A percentile compares a stretch with the other conserved stretches of the same genome.
Conservation (phyloP, 257 asterid genomes). For the Orobanche coerulescens region DNA sequence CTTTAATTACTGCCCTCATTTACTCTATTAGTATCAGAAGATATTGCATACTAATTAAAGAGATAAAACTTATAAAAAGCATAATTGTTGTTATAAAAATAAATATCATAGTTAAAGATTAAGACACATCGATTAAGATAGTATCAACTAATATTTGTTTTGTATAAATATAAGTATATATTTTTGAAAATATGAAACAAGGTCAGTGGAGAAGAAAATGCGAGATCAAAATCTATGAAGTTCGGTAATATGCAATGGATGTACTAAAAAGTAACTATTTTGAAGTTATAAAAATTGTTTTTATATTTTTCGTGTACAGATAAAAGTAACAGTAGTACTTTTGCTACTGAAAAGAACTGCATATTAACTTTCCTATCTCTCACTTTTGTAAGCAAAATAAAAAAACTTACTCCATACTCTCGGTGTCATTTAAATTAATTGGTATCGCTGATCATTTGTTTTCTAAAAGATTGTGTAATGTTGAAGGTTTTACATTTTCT, state of each 20-base stretch:
- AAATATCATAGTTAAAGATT: background rate
- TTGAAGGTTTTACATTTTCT: background rate
- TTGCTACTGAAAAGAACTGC: background rate
- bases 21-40: slow-evolving; percentile 1
- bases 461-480: background rate
- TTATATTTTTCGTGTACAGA: background rate
- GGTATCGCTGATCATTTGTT: background rate
- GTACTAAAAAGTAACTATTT: background rate
- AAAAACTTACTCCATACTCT: background rate
- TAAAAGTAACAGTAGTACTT: background rate
- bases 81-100: background rate
- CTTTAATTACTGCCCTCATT: background rate
- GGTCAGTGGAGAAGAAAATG: background rate
- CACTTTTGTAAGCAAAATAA: background rate
- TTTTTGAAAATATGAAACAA: background rate
- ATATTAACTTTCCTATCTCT: background rate
- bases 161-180: background rate
- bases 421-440: background rate
- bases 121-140: background rate
- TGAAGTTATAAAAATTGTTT: background rate
- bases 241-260: background rate
- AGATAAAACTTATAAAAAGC: background rate
- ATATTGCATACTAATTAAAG: background rate
- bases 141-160: background rate
- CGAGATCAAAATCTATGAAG: background rate